Percentiles rank a stretch among this genome's conserved stretches.
phyloP scores from a whole-genome alignment of 73 alveolate genomes.

The Breviolum minutum region DNA sequence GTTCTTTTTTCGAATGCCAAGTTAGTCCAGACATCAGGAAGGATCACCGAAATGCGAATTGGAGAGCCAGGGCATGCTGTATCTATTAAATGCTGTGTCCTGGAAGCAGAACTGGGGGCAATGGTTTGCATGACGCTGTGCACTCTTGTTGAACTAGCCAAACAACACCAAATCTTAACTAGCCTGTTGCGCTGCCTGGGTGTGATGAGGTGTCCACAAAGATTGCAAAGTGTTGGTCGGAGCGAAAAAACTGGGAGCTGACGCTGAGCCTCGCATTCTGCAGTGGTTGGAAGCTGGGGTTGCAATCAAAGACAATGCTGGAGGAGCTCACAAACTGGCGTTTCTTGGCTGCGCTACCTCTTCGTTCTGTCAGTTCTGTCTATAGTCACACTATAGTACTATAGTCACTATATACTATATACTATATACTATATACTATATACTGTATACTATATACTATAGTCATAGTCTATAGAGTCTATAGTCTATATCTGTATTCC shows the following conservation, averaged over 20 bases:
- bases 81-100: neutral
- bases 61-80: neutral
- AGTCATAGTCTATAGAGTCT: no score
- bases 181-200: neutral
- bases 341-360: neutral
- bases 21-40: neutral
- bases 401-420: no score
- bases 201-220: neutral
- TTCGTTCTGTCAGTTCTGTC: no score
- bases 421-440: no score
- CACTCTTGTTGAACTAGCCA: neutral
- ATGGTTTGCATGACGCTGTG: neutral
- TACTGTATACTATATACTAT: no score
- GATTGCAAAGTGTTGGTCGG: neutral
- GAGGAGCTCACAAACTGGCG: neutral
- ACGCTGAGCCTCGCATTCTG: neutral
- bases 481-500: no score
- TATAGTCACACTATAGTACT: no score
- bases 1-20: no score
- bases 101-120: neutral
- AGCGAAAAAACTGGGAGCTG: neutral
- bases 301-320: neutral
- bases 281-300: neutral
- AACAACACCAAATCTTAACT: neutral
- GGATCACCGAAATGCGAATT: neutral